phyloP scores from a whole-genome alignment of 148 eudicot genomes.

The Rhododendron griersonianum region DNA sequence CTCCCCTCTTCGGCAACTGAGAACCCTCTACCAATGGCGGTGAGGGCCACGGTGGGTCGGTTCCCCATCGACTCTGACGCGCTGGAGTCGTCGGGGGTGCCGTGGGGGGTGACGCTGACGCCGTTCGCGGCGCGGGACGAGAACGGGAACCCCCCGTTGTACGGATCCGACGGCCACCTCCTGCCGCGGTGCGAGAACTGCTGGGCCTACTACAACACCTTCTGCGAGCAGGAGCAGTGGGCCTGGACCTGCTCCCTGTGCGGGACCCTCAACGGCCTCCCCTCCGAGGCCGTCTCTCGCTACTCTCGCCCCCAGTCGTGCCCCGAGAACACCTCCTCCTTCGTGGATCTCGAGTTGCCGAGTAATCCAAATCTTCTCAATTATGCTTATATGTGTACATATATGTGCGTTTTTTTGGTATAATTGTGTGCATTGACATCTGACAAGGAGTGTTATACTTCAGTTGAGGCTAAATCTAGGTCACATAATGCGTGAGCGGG shows the following conservation, averaged over 20 bases:
- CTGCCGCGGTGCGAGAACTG: conserved; percentile 94
- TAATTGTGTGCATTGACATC: no score
- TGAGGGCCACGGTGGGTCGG: conserved; percentile 59
- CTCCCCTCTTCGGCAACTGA: neutral
- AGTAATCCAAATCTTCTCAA: conserved; percentile 27
- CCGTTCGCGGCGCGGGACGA: conserved; percentile 74
- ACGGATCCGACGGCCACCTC: conserved; percentile 70
- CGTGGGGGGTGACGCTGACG: conserved; percentile 81
- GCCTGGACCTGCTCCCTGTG: conserved; percentile 82
- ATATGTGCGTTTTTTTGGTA: no score
- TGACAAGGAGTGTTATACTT: neutral
- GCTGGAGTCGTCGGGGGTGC: conserved; percentile 67
- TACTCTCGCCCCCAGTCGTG: conserved; percentile 67
- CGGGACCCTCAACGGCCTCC: conserved; percentile 79
- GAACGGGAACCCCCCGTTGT: conserved; percentile 63
- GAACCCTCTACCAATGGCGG: conserved; percentile 47
- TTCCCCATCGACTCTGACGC: conserved; percentile 63
- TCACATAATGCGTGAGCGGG: neutral
- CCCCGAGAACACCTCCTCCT: conserved; percentile 72
- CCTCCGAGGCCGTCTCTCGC: conserved; percentile 49
- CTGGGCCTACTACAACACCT: conserved; percentile 92
- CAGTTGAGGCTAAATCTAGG: neutral
- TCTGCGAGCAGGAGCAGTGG: conserved; percentile 91
- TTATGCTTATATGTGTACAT: no score
- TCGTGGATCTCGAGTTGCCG: conserved; percentile 82